Base-by-base conservation (phyloP, 2,329 filamentous ascomycete species). In the Aspergillus thermomutatus region DNA sequence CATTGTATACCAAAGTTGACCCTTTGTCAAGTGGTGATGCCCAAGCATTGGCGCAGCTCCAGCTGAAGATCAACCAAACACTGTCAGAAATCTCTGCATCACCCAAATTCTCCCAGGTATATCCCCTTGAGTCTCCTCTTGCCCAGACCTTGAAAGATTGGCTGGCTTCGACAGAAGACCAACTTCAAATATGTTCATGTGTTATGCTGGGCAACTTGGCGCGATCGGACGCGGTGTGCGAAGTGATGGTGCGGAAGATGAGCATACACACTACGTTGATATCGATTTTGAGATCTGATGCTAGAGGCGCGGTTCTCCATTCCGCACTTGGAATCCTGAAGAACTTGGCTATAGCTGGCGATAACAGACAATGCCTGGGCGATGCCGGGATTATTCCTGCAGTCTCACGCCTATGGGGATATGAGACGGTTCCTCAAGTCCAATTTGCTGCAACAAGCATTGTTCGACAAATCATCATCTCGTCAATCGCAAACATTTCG, bases 121-220 rank as follows among this genome's bases (percentile, higher is more conserved):
- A 79, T 40, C 74, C 76, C 3, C 66, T 78, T 43, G 67, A 66
- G 6, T 75, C 73, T 14, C 31, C 66, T 9, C 61, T 78, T n/a
- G 65, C 72, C 3, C 60, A 70, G 19, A 72, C 63, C 0, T 57
- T 80, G 28, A 69, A 72, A 48, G 66, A 69, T 7, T 80, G 77
- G 77, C 67, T 80, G 17, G 58, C 60, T 11, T 65, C 68, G 23
- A 54, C 63, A 2, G 70, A 79, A 49, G 72, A 76, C n/a, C 75
- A 79, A 49, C 69, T 80, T 27, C 72, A 77, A 43, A 72, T 78
- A 49, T 78, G 77, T 52, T 72, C 77, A 19, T 79, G 77, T 57
- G 66, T 80, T 45, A 75, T 80, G 59, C 69, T 80, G 14, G 79
- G 79, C 7, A 81, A 81, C 56, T 56, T 79, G 37, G 77, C 77